Conservation (phyloP, 2,329 filamentous ascomycete genomes). For the Orbilia javanica region DNA sequence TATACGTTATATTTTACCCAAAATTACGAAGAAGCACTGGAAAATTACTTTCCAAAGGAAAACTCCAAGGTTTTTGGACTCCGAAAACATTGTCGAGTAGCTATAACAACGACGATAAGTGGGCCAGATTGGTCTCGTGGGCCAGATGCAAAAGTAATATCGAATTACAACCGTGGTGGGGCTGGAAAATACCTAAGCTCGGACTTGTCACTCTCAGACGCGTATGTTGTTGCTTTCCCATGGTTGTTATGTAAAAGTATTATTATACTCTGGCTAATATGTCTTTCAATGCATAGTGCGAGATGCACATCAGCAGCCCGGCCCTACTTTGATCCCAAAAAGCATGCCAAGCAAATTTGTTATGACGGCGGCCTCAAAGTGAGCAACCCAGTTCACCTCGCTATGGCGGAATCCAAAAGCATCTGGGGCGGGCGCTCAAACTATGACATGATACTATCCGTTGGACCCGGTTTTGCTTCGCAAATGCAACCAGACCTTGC, state of each 20-base stretch:
- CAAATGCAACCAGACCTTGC: neutral
- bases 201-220: neutral
- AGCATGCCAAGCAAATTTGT: neutral
- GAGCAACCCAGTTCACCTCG: conserved; percentile 12
- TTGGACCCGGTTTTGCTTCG: neutral
- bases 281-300: neutral
- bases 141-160: neutral
- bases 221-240: neutral
- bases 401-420: neutral
- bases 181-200: conserved; percentile 16
- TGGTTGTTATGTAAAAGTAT: neutral
- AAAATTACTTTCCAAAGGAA: neutral
- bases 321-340: conserved; percentile 4
- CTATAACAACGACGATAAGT: conserved; percentile 11
- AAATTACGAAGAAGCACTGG: neutral
- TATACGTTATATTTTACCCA: neutral
- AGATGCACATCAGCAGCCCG: conserved; percentile 21
- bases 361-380: conserved; percentile 29
- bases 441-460: conserved; percentile 1
- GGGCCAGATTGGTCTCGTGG: too few species aligned
- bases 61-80: conserved; percentile 5
- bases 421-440: neutral
- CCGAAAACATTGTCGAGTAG: conserved; percentile 22
- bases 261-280: too few species aligned
- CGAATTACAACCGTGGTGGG: conserved; percentile 28